Evolutionary conservation across 176 grass and related monocot species (phyloP), one percentile per base, ranked within the genome.

Genomic region (Miscanthus lutarioriparius): DNA sequence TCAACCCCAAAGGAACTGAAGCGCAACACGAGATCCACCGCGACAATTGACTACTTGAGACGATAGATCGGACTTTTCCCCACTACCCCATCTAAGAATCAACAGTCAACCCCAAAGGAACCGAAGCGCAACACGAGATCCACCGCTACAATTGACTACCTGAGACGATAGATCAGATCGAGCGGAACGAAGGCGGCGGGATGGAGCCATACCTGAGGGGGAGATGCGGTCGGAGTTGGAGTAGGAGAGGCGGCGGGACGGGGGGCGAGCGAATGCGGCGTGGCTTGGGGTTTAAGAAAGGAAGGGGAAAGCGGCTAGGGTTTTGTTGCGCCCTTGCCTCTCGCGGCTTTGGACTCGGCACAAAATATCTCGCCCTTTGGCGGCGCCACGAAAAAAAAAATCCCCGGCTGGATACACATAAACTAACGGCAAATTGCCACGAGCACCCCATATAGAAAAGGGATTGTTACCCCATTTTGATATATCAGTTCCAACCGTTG

Each of bases 241-340:
- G 19, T 1, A 38, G n/a, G 59, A 35, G 58, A 63, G 58, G 16
- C 2, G 26, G 19, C 7, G 22, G 71, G 8, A 20, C 3, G 40
- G 25, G 25, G 41, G 47, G 10, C 3, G 26, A 16, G 20, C 2
- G 63, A 23, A 49, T 1, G 23, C 19, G 25, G 23, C 17, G 49
- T 25, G 30, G 68, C 38, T 32, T 76, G 62, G 76, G 89, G 89
- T 91, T 91, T 88, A 72, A 87, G 51, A 63, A 56, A 54, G 65
- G 19, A 27, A 49, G 11, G 25, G 36, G 69, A 26, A 40, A 76
- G 81, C 70, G 89, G 89, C 89, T 91, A 85, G 89, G 89, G 89
- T 91, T 91, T 84, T 74, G 66, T 13, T 23, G 68, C 27, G 12
- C 67, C n/a, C 36, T 20, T 26, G 75, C 30, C 76, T 28, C 32